Evolutionary conservation across 108 stramenopile genomes (phyloP).

Genomic region (Nitzschia sp.): DNA sequence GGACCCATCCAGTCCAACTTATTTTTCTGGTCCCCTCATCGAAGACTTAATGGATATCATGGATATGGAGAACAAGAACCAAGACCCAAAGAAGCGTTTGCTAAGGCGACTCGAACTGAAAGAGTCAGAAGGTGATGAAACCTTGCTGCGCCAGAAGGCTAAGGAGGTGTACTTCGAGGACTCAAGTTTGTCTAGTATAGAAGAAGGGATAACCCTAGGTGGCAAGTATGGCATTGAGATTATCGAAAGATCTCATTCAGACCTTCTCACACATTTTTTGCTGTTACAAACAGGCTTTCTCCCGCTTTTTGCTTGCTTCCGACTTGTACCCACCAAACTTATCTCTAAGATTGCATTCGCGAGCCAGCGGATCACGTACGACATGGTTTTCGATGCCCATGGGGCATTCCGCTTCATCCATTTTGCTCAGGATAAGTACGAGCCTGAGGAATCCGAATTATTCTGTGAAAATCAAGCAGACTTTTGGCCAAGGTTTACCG

Average conservation of each 20-base stretch:
- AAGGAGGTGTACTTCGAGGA: background rate
- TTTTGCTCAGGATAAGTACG: background rate
- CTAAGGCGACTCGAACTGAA: background rate
- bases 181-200: background rate
- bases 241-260: too few species aligned
- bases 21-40: background rate
- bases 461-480: background rate
- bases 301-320: background rate
- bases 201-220: background rate
- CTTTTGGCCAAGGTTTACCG: background rate
- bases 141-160: background rate
- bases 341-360: background rate
- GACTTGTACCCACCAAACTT: background rate
- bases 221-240: background rate
- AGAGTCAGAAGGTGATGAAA: background rate
- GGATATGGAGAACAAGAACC: background rate
- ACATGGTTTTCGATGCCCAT: background rate
- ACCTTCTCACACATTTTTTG: background rate
- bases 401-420: conserved; percentile 3
- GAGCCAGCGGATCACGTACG: background rate
- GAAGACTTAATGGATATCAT: background rate
- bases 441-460: background rate
- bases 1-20: background rate
- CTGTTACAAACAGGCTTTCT: background rate
- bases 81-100: too few species aligned